Percentiles rank a stretch among this genome's conserved stretches.
Conservation (phyloP, 106 monocot genomes). For the Allium cepa region DNA sequence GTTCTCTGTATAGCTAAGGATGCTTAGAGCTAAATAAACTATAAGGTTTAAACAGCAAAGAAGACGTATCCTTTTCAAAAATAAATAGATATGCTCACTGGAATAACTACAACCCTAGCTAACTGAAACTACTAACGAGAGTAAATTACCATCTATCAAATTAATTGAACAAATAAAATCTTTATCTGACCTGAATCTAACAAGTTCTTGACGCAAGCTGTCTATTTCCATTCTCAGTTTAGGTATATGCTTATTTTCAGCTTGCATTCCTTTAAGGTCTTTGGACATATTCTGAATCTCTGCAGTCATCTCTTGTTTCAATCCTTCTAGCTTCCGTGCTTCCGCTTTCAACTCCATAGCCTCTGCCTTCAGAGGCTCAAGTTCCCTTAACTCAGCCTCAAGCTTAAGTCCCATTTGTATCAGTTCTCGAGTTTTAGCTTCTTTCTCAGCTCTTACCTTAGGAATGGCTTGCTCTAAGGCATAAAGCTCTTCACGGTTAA, state of each 20-base stretch:
- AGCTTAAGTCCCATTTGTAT: conserved; percentile 48
- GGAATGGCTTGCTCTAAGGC: conserved; percentile 28
- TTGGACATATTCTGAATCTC: conserved; percentile 28
- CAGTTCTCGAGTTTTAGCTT: conserved; percentile 30
- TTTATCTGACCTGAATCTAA: conserved; percentile 24
- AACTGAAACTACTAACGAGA: too few species aligned
- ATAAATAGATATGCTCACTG: too few species aligned
- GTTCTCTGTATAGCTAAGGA: too few species aligned
- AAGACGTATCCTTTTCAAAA: too few species aligned
- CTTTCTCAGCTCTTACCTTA: conserved; percentile 49
- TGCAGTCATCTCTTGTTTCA: conserved; percentile 29
- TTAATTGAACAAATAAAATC: neutral
- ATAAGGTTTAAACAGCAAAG: too few species aligned
- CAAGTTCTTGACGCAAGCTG: conserved; percentile 34
- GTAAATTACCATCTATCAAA: conserved; percentile 2
- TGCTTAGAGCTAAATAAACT: too few species aligned
- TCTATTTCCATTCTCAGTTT: conserved; percentile 29
- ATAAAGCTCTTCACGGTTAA: conserved; percentile 31
- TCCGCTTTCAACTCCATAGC: conserved; percentile 27
- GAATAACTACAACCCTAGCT: too few species aligned
- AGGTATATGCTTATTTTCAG: conserved; percentile 41
- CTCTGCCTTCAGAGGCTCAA: conserved; percentile 50
- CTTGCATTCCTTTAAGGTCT: conserved; percentile 35
- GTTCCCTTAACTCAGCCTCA: conserved; percentile 35
- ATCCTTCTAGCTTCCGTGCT: conserved; percentile 25